These are phyloP conservation scores for Diphasiastrum complanatum DNA, from an alignment of 83 land plant genomes.

Conservation along the genomic window DNA sequence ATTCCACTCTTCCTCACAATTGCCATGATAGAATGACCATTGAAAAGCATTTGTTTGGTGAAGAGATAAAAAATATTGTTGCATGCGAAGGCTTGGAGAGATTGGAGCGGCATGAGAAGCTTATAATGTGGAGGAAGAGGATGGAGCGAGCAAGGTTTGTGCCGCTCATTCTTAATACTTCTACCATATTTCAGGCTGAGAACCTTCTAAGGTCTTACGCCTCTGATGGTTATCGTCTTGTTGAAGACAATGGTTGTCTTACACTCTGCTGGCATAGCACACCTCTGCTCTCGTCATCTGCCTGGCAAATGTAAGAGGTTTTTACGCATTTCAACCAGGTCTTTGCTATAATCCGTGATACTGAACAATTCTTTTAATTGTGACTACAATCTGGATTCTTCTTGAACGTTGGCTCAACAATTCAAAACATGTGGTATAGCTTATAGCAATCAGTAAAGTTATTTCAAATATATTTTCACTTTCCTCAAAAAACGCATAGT, in stretches of 20 bases:
- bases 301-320: slow-evolving; percentile 42
- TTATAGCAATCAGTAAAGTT: too few species aligned
- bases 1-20: too few species aligned
- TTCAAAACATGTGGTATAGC: too few species aligned
- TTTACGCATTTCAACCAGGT: too few species aligned
- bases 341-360: too few species aligned
- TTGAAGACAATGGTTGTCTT: slow-evolving; percentile 50
- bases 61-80: slow-evolving; percentile 70
- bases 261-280: slow-evolving; percentile 63
- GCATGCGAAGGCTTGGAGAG: slow-evolving; percentile 72
- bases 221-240: slow-evolving; percentile 48
- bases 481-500: too few species aligned
- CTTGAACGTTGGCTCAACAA: too few species aligned
- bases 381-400: too few species aligned
- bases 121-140: slow-evolving; percentile 53
- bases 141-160: slow-evolving; percentile 45
- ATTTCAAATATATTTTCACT: too few species aligned
- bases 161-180: slow-evolving; percentile 35
- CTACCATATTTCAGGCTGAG: slow-evolving; percentile 43
- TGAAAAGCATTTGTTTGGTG: slow-evolving; percentile 50
- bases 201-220: slow-evolving; percentile 41
- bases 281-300: slow-evolving; percentile 54
- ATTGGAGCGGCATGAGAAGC: slow-evolving; percentile 64
- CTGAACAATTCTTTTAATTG: too few species aligned
- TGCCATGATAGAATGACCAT: slow-evolving; percentile 8